Base-by-base conservation (phyloP, 2,329 filamentous ascomycete species). In the Cercospora berteroae region DNA sequence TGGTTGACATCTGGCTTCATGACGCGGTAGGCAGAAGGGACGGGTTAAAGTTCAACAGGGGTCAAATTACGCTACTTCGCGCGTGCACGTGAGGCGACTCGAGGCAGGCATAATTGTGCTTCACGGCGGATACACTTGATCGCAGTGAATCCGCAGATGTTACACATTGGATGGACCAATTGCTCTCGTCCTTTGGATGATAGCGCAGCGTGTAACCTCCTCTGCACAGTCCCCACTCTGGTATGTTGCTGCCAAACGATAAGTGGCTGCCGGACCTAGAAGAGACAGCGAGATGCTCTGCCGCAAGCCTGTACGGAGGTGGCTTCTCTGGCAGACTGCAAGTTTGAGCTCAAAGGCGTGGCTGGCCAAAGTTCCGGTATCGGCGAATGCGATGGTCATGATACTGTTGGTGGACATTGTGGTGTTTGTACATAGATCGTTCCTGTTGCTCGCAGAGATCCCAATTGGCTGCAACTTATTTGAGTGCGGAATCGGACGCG, bases 401-500 rank as follows among this genome's bases (percentile, higher is more conserved):
- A 20, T 25, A n/a, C 13, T 55, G 23, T 7, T n/a, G 48, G 25
- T 55, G 48, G n/a, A 27, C 48, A 27, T 25, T 55, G 48, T 55
- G 18, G 48, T 29, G 23, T n/a, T 55, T 55, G 48, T 55, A 27
- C 48, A 55, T 50, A 25, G 23, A 16, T 27, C 48, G 48, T 27
- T 55, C 23, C 10, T 55, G 23, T 25, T 55, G 23, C 48, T 29
- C 23, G 48, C 20, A 52, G 18, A 27, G 10, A 12, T 23, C 12
- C 20, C 48, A 25, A 13, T 23, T 16, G 48, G 48, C 48, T 12
- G 16, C 16, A 27, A 33, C 42, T 39, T 63, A 71, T 69, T 65
- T 66, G 62, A 68, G 20, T 31, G 56, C 65, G 29, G 65, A 68
- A 29, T 71, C 68, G n/a, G 70, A 70, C 39, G 56, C 63, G 27